Percentiles rank a stretch among this genome's conserved stretches.
Evolutionary conservation across 73 alveolate genomes (phyloP).

Genomic region (Durusdinium trenchii): DNA sequence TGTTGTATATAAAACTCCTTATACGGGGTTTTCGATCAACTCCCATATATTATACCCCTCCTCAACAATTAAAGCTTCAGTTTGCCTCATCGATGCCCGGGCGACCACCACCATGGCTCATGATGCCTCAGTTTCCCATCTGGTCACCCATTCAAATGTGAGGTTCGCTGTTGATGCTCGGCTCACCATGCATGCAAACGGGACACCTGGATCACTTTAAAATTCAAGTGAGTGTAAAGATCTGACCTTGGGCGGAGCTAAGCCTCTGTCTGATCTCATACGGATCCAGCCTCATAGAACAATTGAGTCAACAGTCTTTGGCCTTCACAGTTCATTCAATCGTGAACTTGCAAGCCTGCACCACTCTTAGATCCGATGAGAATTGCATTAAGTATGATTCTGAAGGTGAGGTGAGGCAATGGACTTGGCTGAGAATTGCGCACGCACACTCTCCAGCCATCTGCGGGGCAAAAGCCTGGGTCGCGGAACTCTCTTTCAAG

Average conservation of each 20-base stretch:
- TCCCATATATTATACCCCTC: no score
- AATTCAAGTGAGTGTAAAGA: not conserved
- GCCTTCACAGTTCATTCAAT: no score
- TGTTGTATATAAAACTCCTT: no score
- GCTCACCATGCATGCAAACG: not conserved
- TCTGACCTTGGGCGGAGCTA: not conserved
- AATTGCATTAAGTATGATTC: no score
- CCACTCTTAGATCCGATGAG: no score
- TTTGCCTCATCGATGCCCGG: slow-evolving; percentile 63
- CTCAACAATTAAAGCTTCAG: not conserved
- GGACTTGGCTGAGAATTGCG: not conserved
- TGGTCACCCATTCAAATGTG: not conserved
- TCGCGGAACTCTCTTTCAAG: not conserved
- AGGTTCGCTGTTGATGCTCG: not conserved
- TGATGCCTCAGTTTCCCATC: slow-evolving; percentile 5
- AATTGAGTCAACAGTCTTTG: not conserved
- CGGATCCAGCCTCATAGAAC: slow-evolving; percentile 58
- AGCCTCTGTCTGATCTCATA: slow-evolving; percentile 71
- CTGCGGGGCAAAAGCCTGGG: slow-evolving; percentile 76
- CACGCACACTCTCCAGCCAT: slow-evolving; percentile 92
- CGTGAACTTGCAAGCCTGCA: no score
- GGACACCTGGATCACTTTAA: not conserved
- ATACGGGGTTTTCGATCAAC: no score
- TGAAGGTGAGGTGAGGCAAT: no score
- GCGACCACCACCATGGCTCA: slow-evolving; percentile 89